Evolutionary conservation across 202 grass and related monocot genomes (phyloP), one percentile per base, ranked within the genome.

Genomic region (Zizania palustris): DNA sequence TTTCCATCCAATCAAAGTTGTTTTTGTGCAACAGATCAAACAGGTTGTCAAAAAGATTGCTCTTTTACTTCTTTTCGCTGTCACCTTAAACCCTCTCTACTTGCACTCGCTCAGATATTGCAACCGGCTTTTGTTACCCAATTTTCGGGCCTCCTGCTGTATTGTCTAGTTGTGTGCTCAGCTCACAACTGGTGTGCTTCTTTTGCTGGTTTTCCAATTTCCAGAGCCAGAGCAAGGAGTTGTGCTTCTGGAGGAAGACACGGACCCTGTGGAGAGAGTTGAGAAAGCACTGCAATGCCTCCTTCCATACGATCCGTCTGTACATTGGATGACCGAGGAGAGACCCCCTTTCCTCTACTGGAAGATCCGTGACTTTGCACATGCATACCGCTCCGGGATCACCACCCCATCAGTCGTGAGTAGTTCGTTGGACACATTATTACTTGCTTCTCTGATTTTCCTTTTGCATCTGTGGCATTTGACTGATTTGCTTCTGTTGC

Each of bases 301-400:
- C 51, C 54, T 81, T 3, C 43, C 48, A 0, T 90, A 92, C 43
- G 85, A 90, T 48, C 80, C 89, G 0, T 85, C 85, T 39, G 18
- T 63, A 36, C 65, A 15, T 37, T 85, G 74, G 82, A 46, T 66
- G 0, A 15, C 67, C 2, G 67, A 79, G 19, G 77, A 90, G 40
- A 80, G 48, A 35, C 57, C 67, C 11, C 87, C 91, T 80, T 95
- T 95, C 61, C 85, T 92, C 21, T 95, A 98, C 63, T 98, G 96
- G 96, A 95, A 80, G 63, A 98, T 98, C 49, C 91, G 96, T 3
- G 96, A 98, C 75, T 98, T 90, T 71, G 91, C 96, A 0, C 81
- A 95, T 66, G 96, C 89, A 1, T 98, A 98, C 77, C 78, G 83
- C 34, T 90, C 87, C 4, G 72, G 87, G 44, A 84, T 80, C 82